Conservation (phyloP, 495 filamentous ascomycete species). For the Neurospora sp. region DNA sequence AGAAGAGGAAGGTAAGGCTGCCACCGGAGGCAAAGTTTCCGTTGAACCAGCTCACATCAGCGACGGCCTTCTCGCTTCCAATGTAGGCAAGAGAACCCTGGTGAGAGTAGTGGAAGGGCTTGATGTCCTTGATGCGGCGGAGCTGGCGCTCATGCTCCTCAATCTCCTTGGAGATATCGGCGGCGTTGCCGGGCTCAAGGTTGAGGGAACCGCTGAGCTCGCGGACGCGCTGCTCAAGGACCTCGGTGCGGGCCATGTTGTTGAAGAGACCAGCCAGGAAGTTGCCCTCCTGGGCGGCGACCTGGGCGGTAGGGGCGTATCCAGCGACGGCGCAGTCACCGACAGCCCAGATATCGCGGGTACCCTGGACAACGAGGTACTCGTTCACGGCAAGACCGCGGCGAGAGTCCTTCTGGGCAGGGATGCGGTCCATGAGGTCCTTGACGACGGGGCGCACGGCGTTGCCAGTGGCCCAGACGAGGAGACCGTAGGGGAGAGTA, state of each 20-base stretch:
- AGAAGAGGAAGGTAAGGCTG: constrained; percentile 82
- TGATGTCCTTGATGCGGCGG: constrained; percentile 80
- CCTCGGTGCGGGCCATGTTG: constrained; percentile 87
- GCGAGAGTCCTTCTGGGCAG: constrained; percentile 88
- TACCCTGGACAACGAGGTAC: constrained; percentile 94
- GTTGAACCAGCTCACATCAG: constrained; percentile 94
- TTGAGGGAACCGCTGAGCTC: constrained; percentile 44
- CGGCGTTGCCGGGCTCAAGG: constrained; percentile 41
- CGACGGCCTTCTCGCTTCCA: constrained; percentile 93
- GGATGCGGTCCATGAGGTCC: constrained; percentile 85
- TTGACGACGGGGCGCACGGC: constrained; percentile 78
- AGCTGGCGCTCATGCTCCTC: constrained; percentile 76
- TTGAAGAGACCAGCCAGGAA: constrained; percentile 96
- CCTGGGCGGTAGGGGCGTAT: constrained; percentile 96
- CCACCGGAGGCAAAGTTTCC: constrained; percentile 87
- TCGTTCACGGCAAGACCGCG: constrained; percentile 94
- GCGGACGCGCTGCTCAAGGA: constrained; percentile 62
- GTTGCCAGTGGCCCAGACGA: constrained; percentile 98
- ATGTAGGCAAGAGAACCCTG: constrained; percentile 97
- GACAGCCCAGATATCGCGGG: constrained; percentile 82
- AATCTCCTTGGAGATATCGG: constrained; percentile 66
- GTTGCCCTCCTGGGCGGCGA: constrained; percentile 88
- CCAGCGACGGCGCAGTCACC: constrained; percentile 87
- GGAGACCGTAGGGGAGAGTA: constrained; percentile 83
- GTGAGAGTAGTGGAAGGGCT: constrained; percentile 95